A percentile compares a stretch with the other conserved stretches of the same genome.
Evolutionary conservation across 2,329 filamentous ascomycete species (phyloP).

Genomic region (Exophiala phaeomuriformis): DNA sequence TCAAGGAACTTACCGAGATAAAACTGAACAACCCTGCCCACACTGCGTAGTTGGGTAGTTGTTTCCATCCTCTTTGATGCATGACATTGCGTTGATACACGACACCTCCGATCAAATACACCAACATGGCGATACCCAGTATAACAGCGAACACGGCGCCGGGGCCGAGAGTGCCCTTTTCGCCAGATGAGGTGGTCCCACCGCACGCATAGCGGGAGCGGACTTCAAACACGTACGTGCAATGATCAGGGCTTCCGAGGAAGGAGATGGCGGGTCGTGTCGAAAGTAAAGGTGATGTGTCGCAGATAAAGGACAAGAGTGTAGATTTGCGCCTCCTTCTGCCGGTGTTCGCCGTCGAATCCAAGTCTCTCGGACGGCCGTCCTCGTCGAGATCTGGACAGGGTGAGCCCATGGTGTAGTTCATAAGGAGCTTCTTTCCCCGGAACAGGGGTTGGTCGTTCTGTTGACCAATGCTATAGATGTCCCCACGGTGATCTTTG

Average conservation of each 20-base stretch:
- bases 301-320: constrained; percentile 88
- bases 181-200: constrained; percentile 46
- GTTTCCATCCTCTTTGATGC: constrained; percentile 89
- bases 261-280: constrained; percentile 56
- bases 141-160: constrained; percentile 85
- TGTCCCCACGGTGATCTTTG: constrained; percentile 26
- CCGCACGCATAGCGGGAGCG: constrained; percentile 79
- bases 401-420: constrained; percentile 69
- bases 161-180: constrained; percentile 55
- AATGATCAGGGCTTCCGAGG: constrained; percentile 81
- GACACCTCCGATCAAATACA: constrained; percentile 85
- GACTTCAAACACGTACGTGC: constrained; percentile 92
- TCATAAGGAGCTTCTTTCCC: constrained; percentile 59
- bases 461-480: constrained; percentile 34
- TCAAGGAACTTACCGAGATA: constrained; percentile 56
- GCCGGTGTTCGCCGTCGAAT: constrained; percentile 9
- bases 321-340: constrained; percentile 60
- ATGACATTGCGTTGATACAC: constrained; percentile 93
- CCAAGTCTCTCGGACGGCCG: constrained; percentile 21
- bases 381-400: constrained; percentile 41
- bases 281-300: constrained; percentile 59
- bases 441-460: constrained; percentile 42
- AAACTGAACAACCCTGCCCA: constrained; percentile 86
- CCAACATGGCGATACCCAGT: constrained; percentile 64
- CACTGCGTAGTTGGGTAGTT: constrained; percentile 86